phyloP scores from a whole-genome alignment of 78 protist species.

The Pigoraptor vietnamica region DNA sequence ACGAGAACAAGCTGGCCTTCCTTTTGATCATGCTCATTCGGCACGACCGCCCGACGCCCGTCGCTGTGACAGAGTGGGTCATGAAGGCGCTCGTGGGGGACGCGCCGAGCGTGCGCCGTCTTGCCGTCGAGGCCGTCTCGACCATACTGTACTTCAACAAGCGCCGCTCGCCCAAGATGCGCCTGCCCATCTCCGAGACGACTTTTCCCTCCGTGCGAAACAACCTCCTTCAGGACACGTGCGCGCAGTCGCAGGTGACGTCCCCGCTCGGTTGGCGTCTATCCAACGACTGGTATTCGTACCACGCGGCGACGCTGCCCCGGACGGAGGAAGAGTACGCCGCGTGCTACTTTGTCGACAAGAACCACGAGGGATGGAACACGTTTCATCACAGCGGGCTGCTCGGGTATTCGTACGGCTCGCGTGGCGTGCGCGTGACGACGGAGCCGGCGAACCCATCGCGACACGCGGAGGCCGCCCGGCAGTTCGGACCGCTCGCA shows the following conservation, averaged over 20 bases:
- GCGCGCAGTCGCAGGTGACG: not conserved
- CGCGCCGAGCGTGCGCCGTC: not conserved
- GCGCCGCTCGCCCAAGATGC: not conserved
- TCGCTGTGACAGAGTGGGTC: not conserved
- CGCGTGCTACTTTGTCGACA: not conserved
- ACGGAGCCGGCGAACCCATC: not conserved
- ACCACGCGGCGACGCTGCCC: not conserved
- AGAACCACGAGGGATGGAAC: not conserved
- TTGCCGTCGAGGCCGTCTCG: not conserved
- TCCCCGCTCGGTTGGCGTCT: not conserved
- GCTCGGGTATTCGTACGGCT: not conserved
- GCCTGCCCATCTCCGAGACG: not conserved
- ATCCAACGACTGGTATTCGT: not conserved
- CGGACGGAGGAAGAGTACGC: not conserved
- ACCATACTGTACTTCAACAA: not conserved
- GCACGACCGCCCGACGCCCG: not conserved
- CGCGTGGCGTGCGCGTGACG: not conserved
- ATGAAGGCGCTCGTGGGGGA: not conserved
- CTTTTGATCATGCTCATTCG: not conserved
- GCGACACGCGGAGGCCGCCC: not conserved
- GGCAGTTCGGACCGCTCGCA: not conserved
- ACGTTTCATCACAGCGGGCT: not conserved
- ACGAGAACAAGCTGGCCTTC: not conserved
- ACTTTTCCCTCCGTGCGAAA: not conserved
- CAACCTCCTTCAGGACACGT: not conserved